Evolutionary conservation across 306 rosid genomes (phyloP), one percentile per base, ranked within the genome.

Genomic region (Prunus salicina): DNA sequence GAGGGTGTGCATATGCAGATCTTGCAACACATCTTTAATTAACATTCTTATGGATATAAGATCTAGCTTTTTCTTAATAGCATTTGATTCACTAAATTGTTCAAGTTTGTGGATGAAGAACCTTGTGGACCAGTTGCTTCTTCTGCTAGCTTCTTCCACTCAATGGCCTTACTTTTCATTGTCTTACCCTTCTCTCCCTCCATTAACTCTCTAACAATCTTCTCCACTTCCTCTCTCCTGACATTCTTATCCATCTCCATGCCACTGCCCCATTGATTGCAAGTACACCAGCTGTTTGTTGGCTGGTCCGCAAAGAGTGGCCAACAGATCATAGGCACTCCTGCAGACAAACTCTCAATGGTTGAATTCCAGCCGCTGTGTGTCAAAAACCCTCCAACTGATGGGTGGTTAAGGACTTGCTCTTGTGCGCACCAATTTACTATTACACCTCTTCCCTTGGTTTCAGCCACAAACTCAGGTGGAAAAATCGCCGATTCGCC

Each of bases 301-400:
- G 41, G 41, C 41, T 70, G 74, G 1, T 70, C 74, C 6, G 62
- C 62, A 3, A 70, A 70, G 18, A 70, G 27, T 27, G 74, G 74
- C 74, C 32, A 18, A 51, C 25, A 70, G 2, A 70, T 38, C 74
- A 70, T 70, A 19, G 74, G 74, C 1, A 70, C 74, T 70, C 74
- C 74, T 10, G 74, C 74, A 27, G 52, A 7, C 18, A 70, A 24
- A 51, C 73, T 66, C 71, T 66, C 71, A 34, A 34, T 34, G 43
- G 43, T 34, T 34, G 43, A 34, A 34, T 34, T 34, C 43, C 43
- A 34, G 43, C 43, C 43, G 8, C 43, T 34, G 43, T 6, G 43
- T 34, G 8, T 34, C 43, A 34, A 34, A 34, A 34, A 34, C 43
- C 43, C 43, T 6, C 43, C 43, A 34, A 34, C 43, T 6, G 43